These are phyloP conservation scores for Exophiala dermatitidis DNA, from an alignment of 2,329 filamentous ascomycete genomes.

Conservation along the genomic window DNA sequence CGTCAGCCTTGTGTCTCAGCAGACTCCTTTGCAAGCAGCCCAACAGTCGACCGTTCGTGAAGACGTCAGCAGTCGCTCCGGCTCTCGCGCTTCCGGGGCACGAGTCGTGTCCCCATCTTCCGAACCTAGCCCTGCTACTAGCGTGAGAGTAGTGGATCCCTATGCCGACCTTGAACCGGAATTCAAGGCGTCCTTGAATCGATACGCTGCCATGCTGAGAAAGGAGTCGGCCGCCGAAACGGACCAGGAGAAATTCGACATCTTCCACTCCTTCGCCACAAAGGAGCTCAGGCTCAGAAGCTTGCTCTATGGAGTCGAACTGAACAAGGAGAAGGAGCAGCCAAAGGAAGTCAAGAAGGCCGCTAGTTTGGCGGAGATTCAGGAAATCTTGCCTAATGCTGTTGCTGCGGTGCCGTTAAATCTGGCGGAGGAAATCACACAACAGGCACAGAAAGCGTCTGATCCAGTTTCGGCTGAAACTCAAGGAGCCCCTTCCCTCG, in stretches of 20 bases:
- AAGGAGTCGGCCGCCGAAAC: constrained; percentile 43
- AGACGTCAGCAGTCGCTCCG: neutral
- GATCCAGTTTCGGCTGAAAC: neutral
- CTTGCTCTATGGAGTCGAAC: constrained; percentile 44
- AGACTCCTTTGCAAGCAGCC: constrained; percentile 28
- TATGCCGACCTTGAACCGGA: constrained; percentile 50
- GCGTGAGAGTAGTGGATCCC: constrained; percentile 36
- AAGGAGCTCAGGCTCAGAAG: constrained; percentile 44
- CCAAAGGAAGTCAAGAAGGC: constrained; percentile 17
- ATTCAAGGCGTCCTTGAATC: constrained; percentile 49
- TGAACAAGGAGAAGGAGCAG: constrained; percentile 34
- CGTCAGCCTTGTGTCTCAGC: constrained; percentile 39
- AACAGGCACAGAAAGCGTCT: neutral
- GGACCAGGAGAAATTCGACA: constrained; percentile 47
- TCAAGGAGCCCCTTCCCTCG: neutral
- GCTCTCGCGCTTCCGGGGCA: constrained; percentile 8
- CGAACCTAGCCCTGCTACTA: constrained; percentile 1
- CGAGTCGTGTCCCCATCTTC: neutral
- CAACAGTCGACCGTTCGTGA: neutral
- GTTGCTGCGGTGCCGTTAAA: neutral
- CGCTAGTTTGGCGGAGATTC: constrained; percentile 17
- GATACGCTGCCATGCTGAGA: constrained; percentile 50
- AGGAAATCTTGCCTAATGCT: constrained; percentile 10
- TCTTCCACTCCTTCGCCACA: constrained; percentile 46
- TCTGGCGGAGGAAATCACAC: neutral